Conservation (phyloP, 2,329 filamentous ascomycete species). For the Aspergillus piperis region DNA sequence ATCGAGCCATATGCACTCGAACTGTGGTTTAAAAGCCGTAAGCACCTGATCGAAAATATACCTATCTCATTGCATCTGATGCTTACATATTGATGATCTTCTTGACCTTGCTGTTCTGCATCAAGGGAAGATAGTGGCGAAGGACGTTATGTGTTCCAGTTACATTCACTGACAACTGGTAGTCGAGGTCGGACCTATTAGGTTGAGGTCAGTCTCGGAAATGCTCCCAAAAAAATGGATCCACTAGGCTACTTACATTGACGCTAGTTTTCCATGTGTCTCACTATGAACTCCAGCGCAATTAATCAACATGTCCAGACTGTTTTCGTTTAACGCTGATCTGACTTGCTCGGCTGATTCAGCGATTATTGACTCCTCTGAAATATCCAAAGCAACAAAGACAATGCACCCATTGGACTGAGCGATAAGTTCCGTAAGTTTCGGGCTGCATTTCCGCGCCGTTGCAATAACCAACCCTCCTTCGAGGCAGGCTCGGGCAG, state of each 20-base stretch:
- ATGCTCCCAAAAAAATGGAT: too few species aligned
- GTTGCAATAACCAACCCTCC: constrained; percentile 12
- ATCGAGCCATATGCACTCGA: constrained; percentile 12
- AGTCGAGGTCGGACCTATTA: constrained; percentile 8
- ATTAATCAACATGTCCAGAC: constrained; percentile 47
- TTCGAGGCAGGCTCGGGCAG: neutral
- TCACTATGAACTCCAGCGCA: constrained; percentile 35
- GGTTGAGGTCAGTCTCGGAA: neutral
- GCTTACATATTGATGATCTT: constrained; percentile 14
- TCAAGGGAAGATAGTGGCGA: constrained; percentile 5
- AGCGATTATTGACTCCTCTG: constrained; percentile 31
- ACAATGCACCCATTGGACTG: constrained; percentile 31
- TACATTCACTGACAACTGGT: constrained; percentile 12
- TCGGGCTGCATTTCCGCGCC: constrained; percentile 12
- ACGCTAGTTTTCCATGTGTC: neutral
- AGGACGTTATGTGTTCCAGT: constrained; percentile 11
- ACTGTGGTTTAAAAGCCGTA: neutral
- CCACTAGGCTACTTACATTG: neutral
- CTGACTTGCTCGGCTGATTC: constrained; percentile 32
- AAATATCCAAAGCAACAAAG: constrained; percentile 39
- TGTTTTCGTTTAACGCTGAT: constrained; percentile 28
- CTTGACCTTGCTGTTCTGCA: constrained; percentile 4
- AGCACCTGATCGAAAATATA: too few species aligned
- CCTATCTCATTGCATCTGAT: neutral
- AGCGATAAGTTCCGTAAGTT: constrained; percentile 33